A percentile compares a stretch with the other conserved stretches of the same genome.
Conservation (phyloP, 345 rosid species). For the Kandelia obovata region DNA sequence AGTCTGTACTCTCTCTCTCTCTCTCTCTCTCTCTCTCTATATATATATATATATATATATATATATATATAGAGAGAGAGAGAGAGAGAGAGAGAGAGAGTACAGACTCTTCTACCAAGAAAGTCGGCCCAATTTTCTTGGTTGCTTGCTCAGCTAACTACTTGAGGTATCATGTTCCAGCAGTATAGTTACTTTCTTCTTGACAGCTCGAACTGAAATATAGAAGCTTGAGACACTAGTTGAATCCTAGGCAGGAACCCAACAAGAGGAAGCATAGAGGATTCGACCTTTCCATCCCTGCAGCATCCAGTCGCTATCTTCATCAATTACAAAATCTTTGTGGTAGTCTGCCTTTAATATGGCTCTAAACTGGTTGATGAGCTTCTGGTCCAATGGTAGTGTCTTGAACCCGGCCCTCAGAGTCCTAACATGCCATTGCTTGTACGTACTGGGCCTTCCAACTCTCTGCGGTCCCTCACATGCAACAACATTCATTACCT, state of each 20-base stretch:
- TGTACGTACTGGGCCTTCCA: constrained; percentile 90
- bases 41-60: no score
- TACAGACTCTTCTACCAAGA: no score
- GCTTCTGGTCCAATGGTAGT: constrained; percentile 48
- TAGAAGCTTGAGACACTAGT: no score
- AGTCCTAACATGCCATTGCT: constrained; percentile 83
- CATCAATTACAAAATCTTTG: constrained; percentile 72
- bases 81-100: no score
- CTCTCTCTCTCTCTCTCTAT: no score
- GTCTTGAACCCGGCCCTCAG: constrained; percentile 74
- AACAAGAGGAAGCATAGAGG: constrained; percentile 64
- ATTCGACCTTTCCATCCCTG: constrained; percentile 97
- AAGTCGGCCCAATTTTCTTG: no score
- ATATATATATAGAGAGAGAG: no score
- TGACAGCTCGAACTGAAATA: no score
- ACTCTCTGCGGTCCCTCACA: constrained; percentile 91
- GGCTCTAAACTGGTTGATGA: constrained; percentile 38
- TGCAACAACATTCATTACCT: constrained; percentile 76
- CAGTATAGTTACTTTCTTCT: no score
- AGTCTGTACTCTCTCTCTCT: no score
- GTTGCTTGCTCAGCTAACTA: no score
- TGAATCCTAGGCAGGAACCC: constrained; percentile 54
- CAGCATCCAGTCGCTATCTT: constrained; percentile 69
- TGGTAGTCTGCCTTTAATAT: constrained; percentile 54
- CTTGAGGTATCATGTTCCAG: no score